Conservation (phyloP, 768 basidiomycete genomes). For the Psilocybe cubensis region DNA sequence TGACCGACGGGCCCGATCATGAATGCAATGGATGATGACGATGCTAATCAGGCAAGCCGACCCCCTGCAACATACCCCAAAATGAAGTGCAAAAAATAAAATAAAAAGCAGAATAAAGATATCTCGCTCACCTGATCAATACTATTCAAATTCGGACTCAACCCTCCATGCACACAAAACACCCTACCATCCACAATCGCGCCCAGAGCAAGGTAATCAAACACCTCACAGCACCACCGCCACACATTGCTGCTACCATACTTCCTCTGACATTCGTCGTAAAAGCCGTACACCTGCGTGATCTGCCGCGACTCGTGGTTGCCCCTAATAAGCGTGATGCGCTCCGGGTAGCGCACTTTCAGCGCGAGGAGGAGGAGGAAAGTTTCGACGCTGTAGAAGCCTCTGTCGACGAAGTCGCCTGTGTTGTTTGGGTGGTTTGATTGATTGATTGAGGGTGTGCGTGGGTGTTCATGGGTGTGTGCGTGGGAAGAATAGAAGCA, state of each 20-base stretch:
- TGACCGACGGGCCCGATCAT: no score
- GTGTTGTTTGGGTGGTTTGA: no score
- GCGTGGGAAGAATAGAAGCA: slow-evolving; percentile 9
- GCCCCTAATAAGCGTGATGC: slow-evolving; percentile 94
- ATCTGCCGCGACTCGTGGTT: slow-evolving; percentile 99
- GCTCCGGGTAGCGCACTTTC: slow-evolving; percentile 96
- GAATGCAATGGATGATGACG: no score
- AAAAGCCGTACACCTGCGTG: slow-evolving; percentile 94
- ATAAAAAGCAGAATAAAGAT: background rate
- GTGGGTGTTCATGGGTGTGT: background rate
- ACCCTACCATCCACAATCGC: slow-evolving; percentile 97
- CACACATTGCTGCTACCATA: slow-evolving; percentile 94
- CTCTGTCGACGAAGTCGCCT: slow-evolving; percentile 99
- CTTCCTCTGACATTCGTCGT: slow-evolving; percentile 96
- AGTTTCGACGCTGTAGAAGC: slow-evolving; percentile 96
- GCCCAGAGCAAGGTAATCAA: slow-evolving; percentile 93
- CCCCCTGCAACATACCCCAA: background rate
- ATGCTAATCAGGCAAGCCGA: no score
- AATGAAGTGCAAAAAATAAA: slow-evolving; percentile 5
- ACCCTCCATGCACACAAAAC: slow-evolving; percentile 96
- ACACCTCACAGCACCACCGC: slow-evolving; percentile 98
- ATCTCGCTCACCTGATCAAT: slow-evolving; percentile 79
- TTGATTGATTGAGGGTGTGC: background rate
- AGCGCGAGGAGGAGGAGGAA: slow-evolving; percentile 93
- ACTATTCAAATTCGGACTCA: slow-evolving; percentile 85